These are phyloP conservation scores for Zymoseptoria ardabiliae DNA, from an alignment of 2,329 filamentous ascomycete genomes.

Conservation along the genomic window DNA sequence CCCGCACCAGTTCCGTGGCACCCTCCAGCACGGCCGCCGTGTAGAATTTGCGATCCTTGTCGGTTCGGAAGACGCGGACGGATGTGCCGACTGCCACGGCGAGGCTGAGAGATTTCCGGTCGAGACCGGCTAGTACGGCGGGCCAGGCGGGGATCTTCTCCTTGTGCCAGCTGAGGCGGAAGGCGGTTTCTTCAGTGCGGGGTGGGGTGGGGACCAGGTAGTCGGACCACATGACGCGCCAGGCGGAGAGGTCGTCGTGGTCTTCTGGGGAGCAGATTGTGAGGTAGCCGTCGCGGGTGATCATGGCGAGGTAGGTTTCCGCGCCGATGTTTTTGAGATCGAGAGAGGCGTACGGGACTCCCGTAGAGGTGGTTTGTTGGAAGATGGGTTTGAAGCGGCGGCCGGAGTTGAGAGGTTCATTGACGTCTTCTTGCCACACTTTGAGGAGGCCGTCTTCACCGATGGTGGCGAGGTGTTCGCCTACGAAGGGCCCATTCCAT, in stretches of 20 bases:
- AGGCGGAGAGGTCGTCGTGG: constrained; percentile 72
- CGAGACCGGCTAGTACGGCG: constrained; percentile 71
- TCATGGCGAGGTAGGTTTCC: constrained; percentile 77
- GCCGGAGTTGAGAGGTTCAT: constrained; percentile 64
- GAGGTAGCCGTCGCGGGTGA: constrained; percentile 74
- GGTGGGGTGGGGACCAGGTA: constrained; percentile 62
- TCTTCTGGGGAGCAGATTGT: constrained; percentile 78
- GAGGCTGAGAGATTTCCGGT: constrained; percentile 68
- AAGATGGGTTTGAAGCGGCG: constrained; percentile 70
- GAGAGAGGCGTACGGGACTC: constrained; percentile 66
- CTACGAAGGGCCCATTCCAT: constrained; percentile 87
- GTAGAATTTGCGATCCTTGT: constrained; percentile 71
- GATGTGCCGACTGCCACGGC: constrained; percentile 80
- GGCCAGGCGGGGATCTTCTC: constrained; percentile 74
- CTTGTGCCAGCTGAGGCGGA: constrained; percentile 80
- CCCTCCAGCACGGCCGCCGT: constrained; percentile 68
- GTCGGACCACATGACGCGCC: constrained; percentile 67
- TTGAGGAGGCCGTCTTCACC: constrained; percentile 85
- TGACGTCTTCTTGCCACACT: constrained; percentile 86
- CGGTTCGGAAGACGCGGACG: constrained; percentile 76
- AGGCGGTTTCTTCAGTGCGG: constrained; percentile 78
- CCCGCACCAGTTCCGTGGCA: constrained; percentile 66
- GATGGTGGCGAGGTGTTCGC: constrained; percentile 80
- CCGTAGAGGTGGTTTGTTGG: constrained; percentile 58
- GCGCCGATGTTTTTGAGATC: constrained; percentile 79